Conservation (phyloP, 495 filamentous ascomycete genomes). For the Chaetomium fimeti region DNA sequence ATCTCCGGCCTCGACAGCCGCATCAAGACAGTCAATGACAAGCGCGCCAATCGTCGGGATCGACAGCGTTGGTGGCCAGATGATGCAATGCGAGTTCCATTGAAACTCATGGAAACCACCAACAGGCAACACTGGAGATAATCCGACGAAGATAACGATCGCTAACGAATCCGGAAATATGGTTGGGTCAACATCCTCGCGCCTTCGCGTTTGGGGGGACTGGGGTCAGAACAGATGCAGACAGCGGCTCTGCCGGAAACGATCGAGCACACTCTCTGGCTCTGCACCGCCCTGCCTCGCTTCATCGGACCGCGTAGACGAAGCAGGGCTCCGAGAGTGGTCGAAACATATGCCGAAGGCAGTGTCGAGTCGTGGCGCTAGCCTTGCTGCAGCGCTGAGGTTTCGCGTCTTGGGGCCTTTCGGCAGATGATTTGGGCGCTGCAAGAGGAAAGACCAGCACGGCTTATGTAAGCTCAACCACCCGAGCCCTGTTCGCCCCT, state of each 20-base stretch:
- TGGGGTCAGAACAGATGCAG: not conserved
- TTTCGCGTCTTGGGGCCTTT: conserved; percentile 7
- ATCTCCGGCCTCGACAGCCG: too few relatives aligned
- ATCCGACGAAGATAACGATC: not conserved
- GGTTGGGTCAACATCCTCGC: not conserved
- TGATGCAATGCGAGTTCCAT: not conserved
- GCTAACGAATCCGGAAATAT: too few relatives aligned
- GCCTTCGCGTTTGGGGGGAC: not conserved
- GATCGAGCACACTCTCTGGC: not conserved
- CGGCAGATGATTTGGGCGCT: conserved; percentile 10
- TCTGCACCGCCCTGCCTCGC: not conserved
- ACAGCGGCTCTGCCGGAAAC: not conserved
- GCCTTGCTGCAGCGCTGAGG: conserved; percentile 12
- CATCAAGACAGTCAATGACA: not conserved
- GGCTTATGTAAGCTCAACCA: conserved; percentile 1
- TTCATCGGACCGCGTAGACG: not conserved
- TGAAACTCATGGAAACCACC: too few relatives aligned
- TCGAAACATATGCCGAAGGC: conserved; percentile 14
- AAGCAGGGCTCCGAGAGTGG: not conserved
- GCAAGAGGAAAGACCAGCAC: not conserved
- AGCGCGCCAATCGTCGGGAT: conserved; percentile 4
- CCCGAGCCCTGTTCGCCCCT: not conserved
- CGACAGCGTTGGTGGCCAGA: not conserved
- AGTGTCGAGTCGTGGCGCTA: conserved; percentile 9
- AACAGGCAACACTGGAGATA: not conserved